Percentiles rank a stretch among this genome's conserved stretches.
These are phyloP conservation scores for Xerocomus brunneocitrinus DNA, from an alignment of 768 basidiomycete genomes.

Conservation along the genomic window DNA sequence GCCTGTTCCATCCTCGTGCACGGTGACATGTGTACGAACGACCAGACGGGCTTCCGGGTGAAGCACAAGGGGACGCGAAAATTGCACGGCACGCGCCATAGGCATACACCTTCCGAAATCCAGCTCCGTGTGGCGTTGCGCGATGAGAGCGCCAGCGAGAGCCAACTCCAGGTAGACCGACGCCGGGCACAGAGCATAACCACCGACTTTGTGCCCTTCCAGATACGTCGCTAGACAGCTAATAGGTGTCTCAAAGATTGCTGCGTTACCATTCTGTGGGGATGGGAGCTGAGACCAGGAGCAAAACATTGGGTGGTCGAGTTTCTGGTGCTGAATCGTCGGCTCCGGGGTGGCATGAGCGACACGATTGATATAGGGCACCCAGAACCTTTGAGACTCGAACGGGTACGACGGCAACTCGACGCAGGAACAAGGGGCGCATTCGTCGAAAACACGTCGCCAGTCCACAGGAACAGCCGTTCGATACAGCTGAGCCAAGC, in stretches of 20 bases:
- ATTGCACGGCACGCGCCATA: conserved; percentile 42
- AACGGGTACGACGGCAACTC: conserved; percentile 66
- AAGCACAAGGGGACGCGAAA: conserved; percentile 53
- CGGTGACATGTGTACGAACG: conserved; percentile 38
- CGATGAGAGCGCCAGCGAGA: conserved; percentile 40
- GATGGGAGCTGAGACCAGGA: conserved; percentile 43
- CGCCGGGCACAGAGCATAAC: conserved; percentile 56
- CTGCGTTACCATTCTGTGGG: conserved; percentile 29
- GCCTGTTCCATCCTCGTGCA: conserved; percentile 34
- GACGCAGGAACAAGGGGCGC: conserved; percentile 39
- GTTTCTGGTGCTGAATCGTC: conserved; percentile 2
- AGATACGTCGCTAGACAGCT: conserved; percentile 41
- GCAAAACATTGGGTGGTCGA: conserved; percentile 35
- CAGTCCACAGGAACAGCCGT: conserved; percentile 43
- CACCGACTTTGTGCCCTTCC: conserved; percentile 54
- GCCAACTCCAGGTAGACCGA: conserved; percentile 61
- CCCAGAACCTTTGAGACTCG: conserved; percentile 52
- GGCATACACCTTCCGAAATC: conserved; percentile 33
- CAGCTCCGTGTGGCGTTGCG: conserved; percentile 29
- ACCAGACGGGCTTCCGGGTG: conserved; percentile 27
- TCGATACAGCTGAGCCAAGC: conserved; percentile 47
- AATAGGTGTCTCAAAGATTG: conserved; percentile 54
- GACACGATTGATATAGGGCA: conserved; percentile 37
- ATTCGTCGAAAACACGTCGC: conserved; percentile 49
- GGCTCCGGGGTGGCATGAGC: not conserved